Base-by-base conservation (phyloP, 768 basidiomycete species). In the Zangia roseola region DNA sequence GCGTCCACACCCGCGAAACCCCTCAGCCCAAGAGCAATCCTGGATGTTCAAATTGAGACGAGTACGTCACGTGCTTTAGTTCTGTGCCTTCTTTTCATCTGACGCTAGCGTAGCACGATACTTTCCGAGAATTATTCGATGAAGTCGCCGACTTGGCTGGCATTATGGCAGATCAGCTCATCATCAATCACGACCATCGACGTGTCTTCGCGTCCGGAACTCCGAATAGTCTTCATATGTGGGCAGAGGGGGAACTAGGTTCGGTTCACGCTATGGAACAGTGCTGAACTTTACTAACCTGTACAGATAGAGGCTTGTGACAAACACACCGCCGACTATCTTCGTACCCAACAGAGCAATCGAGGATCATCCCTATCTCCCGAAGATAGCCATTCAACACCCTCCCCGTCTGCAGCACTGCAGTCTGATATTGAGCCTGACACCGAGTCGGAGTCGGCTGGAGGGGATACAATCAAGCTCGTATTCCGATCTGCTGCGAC, bases 131-230 rank as follows among this genome's bases (percentile, higher is more conserved):
- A 2, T 62, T 90, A 2, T 88, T 88, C 42, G 83, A 86, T 34
- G 81, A 76, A 34, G 69, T 78, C 3, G 85, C 88, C 7, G 84
- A 89, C 44, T 72, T 82, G 30, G 82, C 79, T 2, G 64, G 64
- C 17, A 71, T 88, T 12, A 71, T 75, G 17, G 56, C 62, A 3
- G 71, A 77, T 16, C 76, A 76, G 47, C 68, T 92, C 1, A 71
- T 89, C 25, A 69, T 92, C 52, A 83, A 69, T 8, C 79, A 83
- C 49, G 73, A 82, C 24, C 76, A 80, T 33, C 80, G 76, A 45
- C 84, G 81, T 2, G 71, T 92, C 35, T 90, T 82, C 59, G 72
- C 85, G 10, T 87, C 84, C 13, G 80, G 82, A 4, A 84, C 84
- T 1, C 88, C 89, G 0, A 71, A 78, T 30, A 76, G 78, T 16